Evolutionary conservation across 2,329 filamentous ascomycete genomes (phyloP).

Genomic region (Nemania abortiva): DNA sequence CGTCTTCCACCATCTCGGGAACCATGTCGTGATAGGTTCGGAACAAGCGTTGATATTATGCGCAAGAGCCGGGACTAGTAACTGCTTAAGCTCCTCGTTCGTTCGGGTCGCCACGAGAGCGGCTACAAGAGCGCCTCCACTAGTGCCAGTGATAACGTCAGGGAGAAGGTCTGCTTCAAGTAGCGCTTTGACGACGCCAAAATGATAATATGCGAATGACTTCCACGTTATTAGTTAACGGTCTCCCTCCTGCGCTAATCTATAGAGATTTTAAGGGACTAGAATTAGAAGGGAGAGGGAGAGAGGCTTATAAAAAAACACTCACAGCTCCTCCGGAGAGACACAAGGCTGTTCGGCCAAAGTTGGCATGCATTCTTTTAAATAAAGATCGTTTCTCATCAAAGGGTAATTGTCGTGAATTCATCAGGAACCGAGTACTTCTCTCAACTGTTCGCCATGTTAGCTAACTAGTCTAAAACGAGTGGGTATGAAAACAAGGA

Average conservation of each 20-base stretch:
- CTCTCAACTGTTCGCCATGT: constrained; percentile 65
- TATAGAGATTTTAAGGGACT: not conserved
- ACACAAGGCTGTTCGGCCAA: constrained; percentile 90
- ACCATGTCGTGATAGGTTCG: constrained; percentile 81
- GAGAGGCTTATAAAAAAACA: not conserved
- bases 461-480: constrained; percentile 4
- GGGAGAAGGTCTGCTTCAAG: constrained; percentile 88
- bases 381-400: constrained; percentile 86
- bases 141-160: constrained; percentile 96
- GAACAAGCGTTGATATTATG: constrained; percentile 86
- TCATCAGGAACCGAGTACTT: constrained; percentile 74
- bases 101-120: constrained; percentile 89
- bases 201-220: constrained; percentile 96
- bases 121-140: constrained; percentile 90
- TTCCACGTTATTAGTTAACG: constrained; percentile 13
- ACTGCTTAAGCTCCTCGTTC: constrained; percentile 86
- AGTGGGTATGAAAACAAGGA: constrained; percentile 15
- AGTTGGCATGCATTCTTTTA: constrained; percentile 90
- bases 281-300: not conserved
- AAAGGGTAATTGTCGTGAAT: constrained; percentile 73
- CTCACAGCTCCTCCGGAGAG: constrained; percentile 83
- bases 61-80: constrained; percentile 89
- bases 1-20: constrained; percentile 88
- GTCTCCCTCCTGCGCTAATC: not conserved
- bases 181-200: constrained; percentile 90